Percentiles rank a stretch among this genome's conserved stretches.
phyloP scores from a whole-genome alignment of 768 basidiomycete species.

The Kwoniella europaea region DNA sequence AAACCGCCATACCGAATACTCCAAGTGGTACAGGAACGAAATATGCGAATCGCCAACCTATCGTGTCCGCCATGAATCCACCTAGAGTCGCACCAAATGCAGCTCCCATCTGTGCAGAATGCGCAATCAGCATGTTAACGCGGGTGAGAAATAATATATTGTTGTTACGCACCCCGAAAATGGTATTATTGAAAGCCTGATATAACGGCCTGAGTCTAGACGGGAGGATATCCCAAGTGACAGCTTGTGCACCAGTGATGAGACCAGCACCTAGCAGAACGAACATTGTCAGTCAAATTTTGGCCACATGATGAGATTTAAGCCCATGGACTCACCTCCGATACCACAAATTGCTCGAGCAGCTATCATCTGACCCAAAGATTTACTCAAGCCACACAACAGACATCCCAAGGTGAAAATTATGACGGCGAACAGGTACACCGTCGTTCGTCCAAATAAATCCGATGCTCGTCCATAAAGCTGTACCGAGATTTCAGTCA shows the following conservation, averaged over 20 bases:
- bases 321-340: conserved; percentile 18
- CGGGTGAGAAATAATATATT: background rate
- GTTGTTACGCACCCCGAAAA: conserved; percentile 25
- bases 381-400: conserved; percentile 27
- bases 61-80: conserved; percentile 30
- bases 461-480: conserved; percentile 34
- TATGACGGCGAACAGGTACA: conserved; percentile 29
- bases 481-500: background rate
- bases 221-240: conserved; percentile 32
- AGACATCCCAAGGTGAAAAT: conserved; percentile 32
- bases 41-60: conserved; percentile 34
- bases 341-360: conserved; percentile 31
- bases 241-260: conserved; percentile 32
- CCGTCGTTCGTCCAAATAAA: conserved; percentile 24
- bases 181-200: conserved; percentile 33
- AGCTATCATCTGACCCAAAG: conserved; percentile 27
- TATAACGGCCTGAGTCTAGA: conserved; percentile 26
- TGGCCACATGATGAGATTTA: no score
- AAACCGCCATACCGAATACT: conserved; percentile 26
- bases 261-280: conserved; percentile 22
- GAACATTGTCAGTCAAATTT: background rate
- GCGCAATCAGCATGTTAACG: background rate
- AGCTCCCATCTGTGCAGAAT: conserved; percentile 17
- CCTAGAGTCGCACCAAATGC: conserved; percentile 32
- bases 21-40: conserved; percentile 28